Evolutionary conservation across 306 rosid genomes (phyloP).

Genomic region (Ochetophila trinervis): DNA sequence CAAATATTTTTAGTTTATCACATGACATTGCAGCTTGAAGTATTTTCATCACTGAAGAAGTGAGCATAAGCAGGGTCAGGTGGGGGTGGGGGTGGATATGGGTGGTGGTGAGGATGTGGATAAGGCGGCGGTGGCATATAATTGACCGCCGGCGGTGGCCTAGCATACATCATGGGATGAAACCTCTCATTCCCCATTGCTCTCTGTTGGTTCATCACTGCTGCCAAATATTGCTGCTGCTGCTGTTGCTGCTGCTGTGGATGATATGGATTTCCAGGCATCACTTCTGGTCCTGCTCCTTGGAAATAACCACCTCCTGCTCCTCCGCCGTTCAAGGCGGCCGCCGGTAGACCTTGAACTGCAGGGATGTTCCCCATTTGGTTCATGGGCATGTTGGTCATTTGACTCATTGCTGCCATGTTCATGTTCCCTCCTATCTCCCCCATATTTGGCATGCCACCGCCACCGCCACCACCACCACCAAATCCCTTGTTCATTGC

Average conservation of each 20-base stretch:
- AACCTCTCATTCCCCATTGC: conserved; percentile 63
- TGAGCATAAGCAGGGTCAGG: conserved; percentile 43
- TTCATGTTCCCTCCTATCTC: conserved; percentile 45
- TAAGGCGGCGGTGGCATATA: conserved; percentile 32
- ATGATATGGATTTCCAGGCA: conserved; percentile 57
- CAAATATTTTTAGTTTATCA: conserved; percentile 21
- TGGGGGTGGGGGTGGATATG: conserved; percentile 32
- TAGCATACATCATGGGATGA: conserved; percentile 73
- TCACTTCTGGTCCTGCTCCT: conserved; percentile 45
- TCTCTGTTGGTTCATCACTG: conserved; percentile 70
- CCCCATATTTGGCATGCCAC: conserved; percentile 18
- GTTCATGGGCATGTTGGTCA: conserved; percentile 47
- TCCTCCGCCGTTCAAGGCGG: conserved; percentile 34
- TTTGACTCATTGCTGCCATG: conserved; percentile 34
- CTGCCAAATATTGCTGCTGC: conserved; percentile 57
- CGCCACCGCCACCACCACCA: conserved; percentile 25
- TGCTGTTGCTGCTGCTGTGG: conserved; percentile 39
- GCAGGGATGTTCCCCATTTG: conserved; percentile 56
- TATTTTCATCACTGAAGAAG: conserved; percentile 69
- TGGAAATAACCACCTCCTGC: conserved; percentile 32
- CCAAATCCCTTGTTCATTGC: conserved; percentile 38
- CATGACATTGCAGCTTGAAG: conserved; percentile 73
- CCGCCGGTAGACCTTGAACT: conserved; percentile 76
- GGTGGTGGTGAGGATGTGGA: conserved; percentile 23
- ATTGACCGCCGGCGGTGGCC: conserved; percentile 45